Evolutionary conservation across 495 filamentous ascomycete species (phyloP).

Genomic region (Penicillium angulare): DNA sequence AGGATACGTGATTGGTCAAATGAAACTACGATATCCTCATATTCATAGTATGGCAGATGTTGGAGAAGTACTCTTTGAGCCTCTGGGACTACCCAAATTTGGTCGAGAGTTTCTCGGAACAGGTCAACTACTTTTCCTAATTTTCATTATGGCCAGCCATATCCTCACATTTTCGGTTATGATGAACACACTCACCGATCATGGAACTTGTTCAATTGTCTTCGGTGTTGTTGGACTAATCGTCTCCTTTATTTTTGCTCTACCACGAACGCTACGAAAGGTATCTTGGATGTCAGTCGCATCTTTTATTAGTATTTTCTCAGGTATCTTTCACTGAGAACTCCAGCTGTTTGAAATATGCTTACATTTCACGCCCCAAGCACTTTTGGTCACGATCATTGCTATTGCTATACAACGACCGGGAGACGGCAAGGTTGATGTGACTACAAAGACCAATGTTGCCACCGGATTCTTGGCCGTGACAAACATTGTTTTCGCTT

Average conservation of each 20-base stretch:
- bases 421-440: too few species aligned
- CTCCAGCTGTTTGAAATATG: too few species aligned
- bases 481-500: too few species aligned
- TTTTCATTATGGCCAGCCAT: background rate
- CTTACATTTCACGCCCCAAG: too few species aligned
- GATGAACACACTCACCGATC: background rate
- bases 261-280: background rate
- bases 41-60: slow-evolving; percentile 53
- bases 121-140: background rate
- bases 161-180: background rate
- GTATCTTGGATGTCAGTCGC: background rate
- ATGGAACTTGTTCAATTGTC: background rate
- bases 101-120: background rate
- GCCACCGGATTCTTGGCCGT: too few species aligned
- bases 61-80: slow-evolving; percentile 63
- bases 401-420: too few species aligned
- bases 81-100: too few species aligned
- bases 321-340: too few species aligned
- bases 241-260: background rate
- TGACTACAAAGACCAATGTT: too few species aligned
- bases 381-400: too few species aligned
- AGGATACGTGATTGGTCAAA: slow-evolving; percentile 21
- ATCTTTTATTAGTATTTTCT: background rate
- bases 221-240: background rate
- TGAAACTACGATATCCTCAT: slow-evolving; percentile 21